These are phyloP conservation scores for Parastagonospora avenae DNA, from an alignment of 2,329 filamentous ascomycete genomes.

Conservation along the genomic window DNA sequence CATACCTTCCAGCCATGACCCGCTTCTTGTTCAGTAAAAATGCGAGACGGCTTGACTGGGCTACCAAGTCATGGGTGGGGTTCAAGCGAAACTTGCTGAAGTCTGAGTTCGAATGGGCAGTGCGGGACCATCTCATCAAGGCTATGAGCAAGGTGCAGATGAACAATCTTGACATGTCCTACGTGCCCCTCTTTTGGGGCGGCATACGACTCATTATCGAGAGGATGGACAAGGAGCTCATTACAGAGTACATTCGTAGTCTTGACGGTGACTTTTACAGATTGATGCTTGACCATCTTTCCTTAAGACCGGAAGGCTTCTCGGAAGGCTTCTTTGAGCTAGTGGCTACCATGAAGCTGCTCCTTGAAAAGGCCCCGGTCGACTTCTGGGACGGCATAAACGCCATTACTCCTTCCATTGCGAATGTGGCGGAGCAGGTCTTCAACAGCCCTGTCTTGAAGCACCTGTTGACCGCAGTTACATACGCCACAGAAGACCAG, in stretches of 20 bases:
- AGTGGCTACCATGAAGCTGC: slow-evolving; percentile 69
- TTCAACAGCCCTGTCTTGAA: slow-evolving; percentile 73
- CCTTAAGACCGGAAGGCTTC: slow-evolving; percentile 59
- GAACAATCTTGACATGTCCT: slow-evolving; percentile 56
- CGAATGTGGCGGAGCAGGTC: slow-evolving; percentile 81
- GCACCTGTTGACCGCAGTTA: slow-evolving; percentile 59
- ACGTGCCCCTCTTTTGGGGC: slow-evolving; percentile 78
- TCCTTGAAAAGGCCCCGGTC: slow-evolving; percentile 75
- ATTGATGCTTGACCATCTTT: slow-evolving; percentile 68
- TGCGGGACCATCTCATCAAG: slow-evolving; percentile 72
- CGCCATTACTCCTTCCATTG: slow-evolving; percentile 78
- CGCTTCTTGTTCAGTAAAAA: slow-evolving; percentile 82
- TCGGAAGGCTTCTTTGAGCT: slow-evolving; percentile 68
- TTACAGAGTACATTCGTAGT: slow-evolving; percentile 77
- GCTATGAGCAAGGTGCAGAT: slow-evolving; percentile 68
- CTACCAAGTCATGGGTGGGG: slow-evolving; percentile 69
- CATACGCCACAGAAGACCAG: slow-evolving; percentile 56
- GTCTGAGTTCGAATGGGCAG: slow-evolving; percentile 85
- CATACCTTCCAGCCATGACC: slow-evolving; percentile 80
- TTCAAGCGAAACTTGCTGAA: slow-evolving; percentile 68
- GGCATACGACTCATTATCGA: slow-evolving; percentile 76
- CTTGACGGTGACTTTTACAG: slow-evolving; percentile 73
- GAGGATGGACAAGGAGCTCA: slow-evolving; percentile 72
- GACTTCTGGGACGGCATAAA: slow-evolving; percentile 91
- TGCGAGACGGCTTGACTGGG: slow-evolving; percentile 68